Evolutionary conservation across 176 grass and related monocot species (phyloP).

Genomic region (Chloris gayana): DNA sequence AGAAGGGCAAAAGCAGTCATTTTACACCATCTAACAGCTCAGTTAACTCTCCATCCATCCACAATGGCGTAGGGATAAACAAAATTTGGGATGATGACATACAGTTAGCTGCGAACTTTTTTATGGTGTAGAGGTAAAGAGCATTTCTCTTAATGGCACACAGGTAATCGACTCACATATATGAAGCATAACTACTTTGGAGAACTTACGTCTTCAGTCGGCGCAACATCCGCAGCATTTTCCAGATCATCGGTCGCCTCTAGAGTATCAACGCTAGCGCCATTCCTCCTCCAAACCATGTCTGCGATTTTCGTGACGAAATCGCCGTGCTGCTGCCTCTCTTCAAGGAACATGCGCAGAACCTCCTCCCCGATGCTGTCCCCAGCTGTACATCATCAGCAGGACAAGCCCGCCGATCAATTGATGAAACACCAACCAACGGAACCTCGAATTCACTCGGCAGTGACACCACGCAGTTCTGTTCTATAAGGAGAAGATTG

Average conservation of each 20-base stretch:
- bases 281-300: slow-evolving; percentile 65
- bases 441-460: neutral
- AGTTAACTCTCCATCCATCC: no score
- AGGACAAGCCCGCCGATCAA: slow-evolving; percentile 20
- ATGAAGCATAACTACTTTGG: neutral
- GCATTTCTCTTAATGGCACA: no score
- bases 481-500: neutral
- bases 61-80: no score
- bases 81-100: no score
- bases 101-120: no score
- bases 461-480: neutral
- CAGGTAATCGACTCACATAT: no score
- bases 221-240: slow-evolving; percentile 36
- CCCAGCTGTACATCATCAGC: slow-evolving; percentile 35
- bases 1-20: no score
- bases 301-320: slow-evolving; percentile 74
- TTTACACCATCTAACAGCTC: no score
- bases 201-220: slow-evolving; percentile 53
- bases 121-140: no score
- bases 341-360: slow-evolving; percentile 65
- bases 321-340: slow-evolving; percentile 78
- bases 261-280: slow-evolving; percentile 21
- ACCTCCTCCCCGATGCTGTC: slow-evolving; percentile 68
- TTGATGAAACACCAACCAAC: neutral
- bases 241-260: slow-evolving; percentile 31